Conservation (phyloP, 2,329 filamentous ascomycete species). For the Colletotrichum godetiae region DNA sequence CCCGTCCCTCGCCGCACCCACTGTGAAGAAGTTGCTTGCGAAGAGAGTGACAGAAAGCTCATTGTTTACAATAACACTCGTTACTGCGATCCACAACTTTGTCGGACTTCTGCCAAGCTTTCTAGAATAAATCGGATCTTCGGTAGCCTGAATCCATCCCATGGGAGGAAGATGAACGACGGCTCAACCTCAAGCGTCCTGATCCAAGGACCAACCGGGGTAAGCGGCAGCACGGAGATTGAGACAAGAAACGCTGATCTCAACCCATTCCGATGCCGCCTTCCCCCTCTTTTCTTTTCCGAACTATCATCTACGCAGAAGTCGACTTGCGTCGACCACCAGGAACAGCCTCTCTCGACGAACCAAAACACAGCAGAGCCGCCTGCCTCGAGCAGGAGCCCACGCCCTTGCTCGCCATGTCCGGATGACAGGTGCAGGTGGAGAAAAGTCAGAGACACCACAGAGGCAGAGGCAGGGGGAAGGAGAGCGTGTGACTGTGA, state of each 20-base stretch:
- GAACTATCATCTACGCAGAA: background rate
- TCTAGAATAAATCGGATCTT: conserved; percentile 2
- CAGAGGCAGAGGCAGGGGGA: background rate
- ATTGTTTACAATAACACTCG: background rate
- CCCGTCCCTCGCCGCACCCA: background rate
- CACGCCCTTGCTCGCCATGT: conserved; percentile 6
- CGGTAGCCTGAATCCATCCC: background rate
- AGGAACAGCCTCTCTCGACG: background rate
- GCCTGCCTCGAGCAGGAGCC: background rate
- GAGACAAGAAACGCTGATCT: background rate
- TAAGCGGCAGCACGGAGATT: conserved; percentile 9
- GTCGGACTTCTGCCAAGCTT: background rate
- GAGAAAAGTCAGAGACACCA: background rate
- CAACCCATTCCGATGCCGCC: background rate
- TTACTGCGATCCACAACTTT: background rate
- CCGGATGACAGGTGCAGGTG: conserved; percentile 17
- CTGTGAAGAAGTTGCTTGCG: background rate
- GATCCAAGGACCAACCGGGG: conserved; percentile 11
- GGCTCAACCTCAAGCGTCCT: background rate
- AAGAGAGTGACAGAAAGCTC: background rate
- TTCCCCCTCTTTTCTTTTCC: background rate
- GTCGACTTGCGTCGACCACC: background rate
- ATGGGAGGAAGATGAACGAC: background rate
- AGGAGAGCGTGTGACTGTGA: background rate
- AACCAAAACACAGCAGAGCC: conserved; percentile 4